Evolutionary conservation across 164 flowering plant genomes (phyloP).

Genomic region (Tinospora cordifolia): DNA sequence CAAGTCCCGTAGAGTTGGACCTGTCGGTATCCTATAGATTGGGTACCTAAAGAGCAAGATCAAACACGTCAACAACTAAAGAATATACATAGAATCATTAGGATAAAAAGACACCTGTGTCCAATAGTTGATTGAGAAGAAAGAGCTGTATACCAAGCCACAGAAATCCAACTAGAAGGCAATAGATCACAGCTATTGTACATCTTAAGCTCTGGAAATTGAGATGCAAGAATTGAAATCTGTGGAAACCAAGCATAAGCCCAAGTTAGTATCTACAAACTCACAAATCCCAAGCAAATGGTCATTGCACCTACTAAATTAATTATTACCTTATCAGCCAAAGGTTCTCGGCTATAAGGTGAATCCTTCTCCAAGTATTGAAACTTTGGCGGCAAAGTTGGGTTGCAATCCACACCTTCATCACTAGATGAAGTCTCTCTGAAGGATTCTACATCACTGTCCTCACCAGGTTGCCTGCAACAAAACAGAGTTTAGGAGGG

Average conservation of each 20-base stretch:
- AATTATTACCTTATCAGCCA: constrained; percentile 59
- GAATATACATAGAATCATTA: not conserved
- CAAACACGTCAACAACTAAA: constrained; percentile 3
- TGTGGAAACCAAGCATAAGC: constrained; percentile 20
- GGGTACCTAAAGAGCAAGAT: constrained; percentile 55
- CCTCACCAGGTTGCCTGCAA: constrained; percentile 47
- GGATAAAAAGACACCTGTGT: not conserved
- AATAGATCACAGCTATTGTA: constrained; percentile 64
- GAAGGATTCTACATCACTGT: constrained; percentile 44
- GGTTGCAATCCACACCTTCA: constrained; percentile 33
- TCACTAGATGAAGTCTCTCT: constrained; percentile 40
- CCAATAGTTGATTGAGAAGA: not conserved
- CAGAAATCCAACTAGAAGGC: constrained; percentile 70
- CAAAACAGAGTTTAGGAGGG: not conserved
- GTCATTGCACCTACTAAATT: not conserved
- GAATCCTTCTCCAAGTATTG: constrained; percentile 53
- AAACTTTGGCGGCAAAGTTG: constrained; percentile 21
- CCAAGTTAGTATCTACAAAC: constrained; percentile 9
- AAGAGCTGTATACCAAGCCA: constrained; percentile 52
- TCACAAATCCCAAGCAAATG: not conserved
- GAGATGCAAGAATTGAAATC: constrained; percentile 46
- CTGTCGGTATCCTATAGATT: constrained; percentile 72
- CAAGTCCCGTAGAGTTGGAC: constrained; percentile 50
- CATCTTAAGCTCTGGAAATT: constrained; percentile 41
- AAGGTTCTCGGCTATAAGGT: constrained; percentile 52